A percentile compares a stretch with the other conserved stretches of the same genome.
Conservation (phyloP, 2,329 filamentous ascomycete species). For the Xylariaceae sp. region DNA sequence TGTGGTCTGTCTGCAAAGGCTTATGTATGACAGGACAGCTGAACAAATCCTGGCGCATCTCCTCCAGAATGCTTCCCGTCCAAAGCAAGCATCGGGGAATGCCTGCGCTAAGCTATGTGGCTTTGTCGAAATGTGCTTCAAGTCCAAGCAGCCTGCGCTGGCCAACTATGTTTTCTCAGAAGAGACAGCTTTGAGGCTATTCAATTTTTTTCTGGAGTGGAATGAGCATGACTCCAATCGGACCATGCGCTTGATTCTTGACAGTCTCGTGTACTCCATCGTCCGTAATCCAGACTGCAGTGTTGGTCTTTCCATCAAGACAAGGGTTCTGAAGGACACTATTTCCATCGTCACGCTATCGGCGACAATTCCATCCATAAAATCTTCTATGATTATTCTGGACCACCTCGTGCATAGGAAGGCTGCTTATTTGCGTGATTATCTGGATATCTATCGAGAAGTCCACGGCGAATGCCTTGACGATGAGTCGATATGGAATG, state of each 20-base stretch:
- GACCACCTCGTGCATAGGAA: constrained; percentile 62
- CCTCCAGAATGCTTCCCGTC: constrained; percentile 45
- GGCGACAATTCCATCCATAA: constrained; percentile 60
- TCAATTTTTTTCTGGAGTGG: constrained; percentile 63
- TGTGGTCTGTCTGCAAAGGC: not conserved
- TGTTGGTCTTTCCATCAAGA: constrained; percentile 36
- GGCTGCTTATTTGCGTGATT: constrained; percentile 45
- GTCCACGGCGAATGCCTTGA: constrained; percentile 21
- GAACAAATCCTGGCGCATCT: constrained; percentile 43
- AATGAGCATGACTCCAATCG: constrained; percentile 62
- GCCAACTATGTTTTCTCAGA: constrained; percentile 48
- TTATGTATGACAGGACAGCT: constrained; percentile 26
- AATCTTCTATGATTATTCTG: constrained; percentile 64
- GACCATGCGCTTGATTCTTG: constrained; percentile 59
- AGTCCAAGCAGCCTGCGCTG: constrained; percentile 40
- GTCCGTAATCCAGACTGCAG: constrained; percentile 42
- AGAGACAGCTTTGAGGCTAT: constrained; percentile 44
- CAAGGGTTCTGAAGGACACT: constrained; percentile 45
- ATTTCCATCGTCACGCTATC: constrained; percentile 57
- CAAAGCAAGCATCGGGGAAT: constrained; percentile 51
- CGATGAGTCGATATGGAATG: constrained; percentile 42
- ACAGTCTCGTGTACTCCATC: constrained; percentile 50
- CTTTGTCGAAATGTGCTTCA: constrained; percentile 56
- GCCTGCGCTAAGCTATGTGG: constrained; percentile 57
- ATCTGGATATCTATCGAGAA: constrained; percentile 38